Conservation (phyloP, 2,329 filamentous ascomycete species). For the Penicillium vulpinum region DNA sequence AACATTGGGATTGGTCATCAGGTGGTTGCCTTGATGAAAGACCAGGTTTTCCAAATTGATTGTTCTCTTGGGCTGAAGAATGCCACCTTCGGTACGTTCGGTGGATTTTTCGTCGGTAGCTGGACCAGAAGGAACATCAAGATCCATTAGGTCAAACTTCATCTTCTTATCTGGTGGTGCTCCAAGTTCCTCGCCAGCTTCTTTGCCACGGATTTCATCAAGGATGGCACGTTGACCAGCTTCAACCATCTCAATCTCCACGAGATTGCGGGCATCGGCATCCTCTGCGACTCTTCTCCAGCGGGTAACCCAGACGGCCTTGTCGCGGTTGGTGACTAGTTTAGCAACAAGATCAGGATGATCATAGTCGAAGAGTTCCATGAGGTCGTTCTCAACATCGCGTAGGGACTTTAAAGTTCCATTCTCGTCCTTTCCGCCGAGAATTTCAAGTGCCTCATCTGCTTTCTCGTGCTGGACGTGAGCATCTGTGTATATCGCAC, state of each 20-base stretch:
- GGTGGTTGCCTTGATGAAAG: slow-evolving; percentile 96
- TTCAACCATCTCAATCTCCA: slow-evolving; percentile 89
- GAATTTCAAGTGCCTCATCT: slow-evolving; percentile 74
- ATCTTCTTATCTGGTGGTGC: slow-evolving; percentile 74
- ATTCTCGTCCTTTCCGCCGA: slow-evolving; percentile 71
- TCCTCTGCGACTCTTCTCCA: slow-evolving; percentile 80
- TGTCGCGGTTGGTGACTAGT: slow-evolving; percentile 87
- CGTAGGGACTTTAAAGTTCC: slow-evolving; percentile 82
- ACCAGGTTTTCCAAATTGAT: slow-evolving; percentile 95
- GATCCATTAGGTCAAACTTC: slow-evolving; percentile 81
- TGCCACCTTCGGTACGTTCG: slow-evolving; percentile 73
- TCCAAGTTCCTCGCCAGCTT: slow-evolving; percentile 54
- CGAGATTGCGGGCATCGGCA: slow-evolving; percentile 66
- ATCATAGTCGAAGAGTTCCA: slow-evolving; percentile 98
- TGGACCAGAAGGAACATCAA: slow-evolving; percentile 69
- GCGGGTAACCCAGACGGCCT: slow-evolving; percentile 91
- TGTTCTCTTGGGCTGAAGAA: slow-evolving; percentile 78
- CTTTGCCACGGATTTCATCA: slow-evolving; percentile 79
- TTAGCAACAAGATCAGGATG: slow-evolving; percentile 90
- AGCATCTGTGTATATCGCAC: slow-evolving; percentile 81
- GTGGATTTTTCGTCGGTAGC: slow-evolving; percentile 54
- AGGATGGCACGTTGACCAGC: slow-evolving; percentile 84
- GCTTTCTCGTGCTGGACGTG: slow-evolving; percentile 95
- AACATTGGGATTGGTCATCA: slow-evolving; percentile 99
- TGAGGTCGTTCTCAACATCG: slow-evolving; percentile 96